Conservation (phyloP, 2,329 filamentous ascomycete genomes). For the Paradendryphiella salina region DNA sequence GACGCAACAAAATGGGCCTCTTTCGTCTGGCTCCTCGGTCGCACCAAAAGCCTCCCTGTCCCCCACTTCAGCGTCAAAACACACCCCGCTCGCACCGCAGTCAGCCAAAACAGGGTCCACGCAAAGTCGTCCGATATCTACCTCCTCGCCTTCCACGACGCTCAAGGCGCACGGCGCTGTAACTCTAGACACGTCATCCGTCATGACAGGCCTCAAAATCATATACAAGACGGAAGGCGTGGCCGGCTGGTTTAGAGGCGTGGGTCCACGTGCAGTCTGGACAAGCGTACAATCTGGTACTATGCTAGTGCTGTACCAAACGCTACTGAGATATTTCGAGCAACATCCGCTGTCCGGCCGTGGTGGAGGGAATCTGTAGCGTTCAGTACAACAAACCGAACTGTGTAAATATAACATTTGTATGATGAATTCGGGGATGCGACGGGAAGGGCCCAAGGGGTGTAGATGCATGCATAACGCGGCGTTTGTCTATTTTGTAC, state of each 20-base stretch:
- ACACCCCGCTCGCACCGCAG: conserved; percentile 26
- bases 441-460: not conserved
- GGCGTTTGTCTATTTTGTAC: conserved; percentile 3
- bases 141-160: conserved; percentile 83
- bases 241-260: conserved; percentile 88
- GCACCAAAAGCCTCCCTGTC: conserved; percentile 23
- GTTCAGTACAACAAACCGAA: not conserved
- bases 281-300: conserved; percentile 96
- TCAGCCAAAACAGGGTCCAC: conserved; percentile 30
- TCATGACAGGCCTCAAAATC: conserved; percentile 78
- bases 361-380: conserved; percentile 22
- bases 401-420: not conserved
- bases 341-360: conserved; percentile 46
- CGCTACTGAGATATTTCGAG: conserved; percentile 77
- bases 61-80: conserved; percentile 37
- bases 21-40: conserved; percentile 16
- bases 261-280: conserved; percentile 91
- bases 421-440: conserved; percentile 1
- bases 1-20: conserved; percentile 72
- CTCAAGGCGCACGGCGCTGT: conserved; percentile 77
- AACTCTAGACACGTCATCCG: conserved; percentile 84
- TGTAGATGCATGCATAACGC: conserved; percentile 8
- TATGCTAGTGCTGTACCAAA: conserved; percentile 95
- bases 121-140: conserved; percentile 75
- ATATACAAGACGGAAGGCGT: conserved; percentile 91